Percentiles rank a stretch among this genome's conserved stretches.
Conservation (phyloP, 2,329 filamentous ascomycete species). For the Stachybotrys elegans region DNA sequence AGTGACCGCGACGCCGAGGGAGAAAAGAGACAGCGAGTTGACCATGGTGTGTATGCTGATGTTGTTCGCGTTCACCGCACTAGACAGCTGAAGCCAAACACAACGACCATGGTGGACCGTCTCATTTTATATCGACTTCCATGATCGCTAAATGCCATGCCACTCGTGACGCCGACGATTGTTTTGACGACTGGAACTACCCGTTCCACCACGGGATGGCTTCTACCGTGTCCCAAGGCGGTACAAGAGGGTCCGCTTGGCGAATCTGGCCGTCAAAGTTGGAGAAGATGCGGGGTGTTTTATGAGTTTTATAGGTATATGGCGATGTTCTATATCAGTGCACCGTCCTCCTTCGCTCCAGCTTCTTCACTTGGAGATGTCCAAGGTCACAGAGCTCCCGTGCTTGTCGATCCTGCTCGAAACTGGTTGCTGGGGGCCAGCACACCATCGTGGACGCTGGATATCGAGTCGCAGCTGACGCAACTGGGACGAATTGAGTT, state of each 20-base stretch:
- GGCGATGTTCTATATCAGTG: too few species aligned
- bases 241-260: neutral
- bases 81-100: too few species aligned
- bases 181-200: neutral
- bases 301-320: too few species aligned
- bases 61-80: neutral
- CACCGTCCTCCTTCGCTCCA: too few species aligned
- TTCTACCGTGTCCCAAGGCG: neutral
- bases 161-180: neutral
- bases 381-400: neutral
- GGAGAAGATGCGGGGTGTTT: neutral
- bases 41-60: neutral
- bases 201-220: neutral
- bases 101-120: too few species aligned
- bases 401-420: neutral
- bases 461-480: too few species aligned
- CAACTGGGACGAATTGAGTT: too few species aligned
- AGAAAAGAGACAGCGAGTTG: neutral
- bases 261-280: neutral
- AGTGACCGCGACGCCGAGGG: neutral
- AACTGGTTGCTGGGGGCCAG: neutral
- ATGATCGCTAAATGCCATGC: too few species aligned
- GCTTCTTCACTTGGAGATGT: neutral
- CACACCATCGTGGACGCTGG: neutral
- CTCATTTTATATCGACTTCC: neutral